Evolutionary conservation across 1,284 basidiomycete genomes (phyloP), one percentile per base, ranked within the genome.

Genomic region (Fomitopsis pinicola): DNA sequence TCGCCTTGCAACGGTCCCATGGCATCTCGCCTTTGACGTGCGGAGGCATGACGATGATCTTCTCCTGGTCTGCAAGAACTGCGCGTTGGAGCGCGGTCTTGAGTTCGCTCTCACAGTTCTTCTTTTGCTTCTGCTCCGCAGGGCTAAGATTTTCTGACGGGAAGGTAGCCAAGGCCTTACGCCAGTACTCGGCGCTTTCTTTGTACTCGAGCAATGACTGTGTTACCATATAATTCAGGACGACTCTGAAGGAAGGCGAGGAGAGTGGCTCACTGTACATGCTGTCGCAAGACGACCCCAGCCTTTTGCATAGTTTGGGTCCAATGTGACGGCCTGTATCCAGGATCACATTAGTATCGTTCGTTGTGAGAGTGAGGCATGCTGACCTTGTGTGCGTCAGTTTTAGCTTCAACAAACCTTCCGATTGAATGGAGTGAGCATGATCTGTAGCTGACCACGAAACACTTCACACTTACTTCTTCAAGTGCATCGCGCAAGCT

Each of bases 261-360:
- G 38, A 36, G 30, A 22, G 55, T 10, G 14, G 63, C 67, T 60
- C 55, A 77, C 77, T 58, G 71, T 69, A 10, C 68, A 46, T 3
- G 74, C 73, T 7, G 67, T 58, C 0, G 73, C 77, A 3, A 74
- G 63, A 45, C 78, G 69, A 1, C 67, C 72, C 71, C 71, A 76
- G 8, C 66, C 77, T 63, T 77, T 78, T 1, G 72, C 66, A 62
- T 78, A 78, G 1, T 48, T 60, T 0, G 74, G 71, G 59, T 78
- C 74, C 2, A 77, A 58, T 36, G 71, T 22, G 1, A 56, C 61
- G 1, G 65, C 65, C 65, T 64, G 28, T 5, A 40, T 3, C 14
- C 26, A 28, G 9, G 1, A 1, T 40, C 14, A 40, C 17, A 10
- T 45, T 12, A 5, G 12, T n/a, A 2, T 45, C 1, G 22, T 7